Evolutionary conservation across 148 eudicot genomes (phyloP), one percentile per base, ranked within the genome.

Genomic region (Camellia lanceoleosa): DNA sequence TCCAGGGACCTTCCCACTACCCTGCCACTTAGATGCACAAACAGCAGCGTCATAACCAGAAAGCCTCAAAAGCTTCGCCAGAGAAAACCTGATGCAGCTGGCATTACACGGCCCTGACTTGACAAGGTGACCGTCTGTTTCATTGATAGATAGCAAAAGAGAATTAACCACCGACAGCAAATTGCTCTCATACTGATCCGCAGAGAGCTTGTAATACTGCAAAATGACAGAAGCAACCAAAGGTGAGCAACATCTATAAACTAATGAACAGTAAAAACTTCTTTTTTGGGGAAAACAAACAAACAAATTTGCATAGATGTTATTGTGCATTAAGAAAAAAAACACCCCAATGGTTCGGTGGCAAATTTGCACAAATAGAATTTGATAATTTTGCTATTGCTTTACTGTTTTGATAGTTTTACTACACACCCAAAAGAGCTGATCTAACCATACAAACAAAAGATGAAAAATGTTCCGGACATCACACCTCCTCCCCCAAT

Each of bases 11-110:
- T 90, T 92, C 75, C 85, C 90, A 75, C 63, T 67, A 43, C 92
- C 95, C 79, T 84, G 92, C 98, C 98, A 95, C 85, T 84, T 93
- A 59, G 93, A 86, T 73, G 85, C 79, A 82, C 98, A 95, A 10
- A 95, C 91, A 70, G 92, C 98, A 73, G 98, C 97, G 86, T 95
- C 97, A 80, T 89, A 95, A 23, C 98, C 97, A 30, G 94, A 91
- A 20, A 86, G 87, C 73, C 91, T 85, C n/a, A 95, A 88, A 85
- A 91, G 97, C 86, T 95, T 95, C 42, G 88, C 92, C 78, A 95
- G 84, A 58, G 88, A 83, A 85, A 87, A 90, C 65, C 92, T 87
- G 67, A 95, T 86, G 82, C 98, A 95, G 84, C 95, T 91, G 41
- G 90, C 92, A 71, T 85, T 92, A 82, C 98, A 95, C 3, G 84